Base-by-base conservation (phyloP, 139 green algal species). In the Zygnema circumcarinatum region DNA sequence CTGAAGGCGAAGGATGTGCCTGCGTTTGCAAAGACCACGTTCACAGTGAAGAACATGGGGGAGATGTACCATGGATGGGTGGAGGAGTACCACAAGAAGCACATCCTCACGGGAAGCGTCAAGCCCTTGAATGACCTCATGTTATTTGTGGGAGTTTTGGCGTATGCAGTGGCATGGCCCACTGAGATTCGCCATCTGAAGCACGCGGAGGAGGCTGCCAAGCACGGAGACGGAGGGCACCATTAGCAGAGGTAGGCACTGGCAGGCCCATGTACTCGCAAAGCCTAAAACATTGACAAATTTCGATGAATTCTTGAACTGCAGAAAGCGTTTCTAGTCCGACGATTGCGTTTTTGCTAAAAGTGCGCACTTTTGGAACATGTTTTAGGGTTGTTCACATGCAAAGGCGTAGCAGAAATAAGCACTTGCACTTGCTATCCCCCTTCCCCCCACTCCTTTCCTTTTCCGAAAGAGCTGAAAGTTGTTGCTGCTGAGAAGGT, bases 1-100 rank as follows among this genome's bases (percentile, higher is more conserved):
- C 35, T 88, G 1, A 88, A 88, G 32, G 74, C 83, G 2, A 88
- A 88, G 69, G 83, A 88, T 36, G 83, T 88, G 2, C 83, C 83
- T 31, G 35, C 7, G 25, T 86, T 86, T 38, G 83, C 40, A 33
- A 88, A 88, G 69, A 40, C 33, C 38, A 62, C 62, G 16, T 25
- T 67, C 22, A 88, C 83, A 11, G 33, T 33, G 31, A 53, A 89
- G 29, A 89, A 89, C 35, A 31, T 89, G 2, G 68, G 31, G 22
- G 40, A 81, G 32, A 40, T 36, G 33, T 81, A 56, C 40, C 21
- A n/a, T 21, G 22, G 25, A 31, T 89, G 42, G 22, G 25, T 89
- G 21, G 21, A 87, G 29, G 32, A 86, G 33, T 89, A 89, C 3
- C 79, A 89, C 41, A 41, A 86, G n/a, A 87, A 87, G 84, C 67